A percentile compares a stretch with the other conserved stretches of the same genome.
These are phyloP conservation scores for Serendipita vermifera DNA, from an alignment of 768 basidiomycete species.

Conservation along the genomic window DNA sequence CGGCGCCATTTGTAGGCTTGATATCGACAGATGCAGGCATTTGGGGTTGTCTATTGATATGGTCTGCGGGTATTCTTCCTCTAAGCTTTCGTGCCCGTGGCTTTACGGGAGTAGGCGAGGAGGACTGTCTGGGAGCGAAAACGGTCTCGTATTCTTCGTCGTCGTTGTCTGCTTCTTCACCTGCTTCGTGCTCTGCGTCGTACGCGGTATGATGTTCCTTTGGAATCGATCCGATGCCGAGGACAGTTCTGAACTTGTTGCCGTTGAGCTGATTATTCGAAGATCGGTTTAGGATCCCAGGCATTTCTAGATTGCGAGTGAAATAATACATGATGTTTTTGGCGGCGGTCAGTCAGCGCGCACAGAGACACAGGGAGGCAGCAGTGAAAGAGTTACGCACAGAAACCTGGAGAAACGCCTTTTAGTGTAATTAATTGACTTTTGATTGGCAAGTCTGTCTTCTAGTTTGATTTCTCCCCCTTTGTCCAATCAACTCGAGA, in stretches of 20 bases:
- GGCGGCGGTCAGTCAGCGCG: too few relatives aligned
- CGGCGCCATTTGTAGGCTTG: not conserved
- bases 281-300: conserved; percentile 1
- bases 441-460: too few relatives aligned
- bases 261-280: not conserved
- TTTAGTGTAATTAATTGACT: too few relatives aligned
- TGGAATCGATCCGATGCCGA: not conserved
- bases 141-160: not conserved
- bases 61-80: not conserved
- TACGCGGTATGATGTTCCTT: not conserved
- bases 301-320: conserved; percentile 2
- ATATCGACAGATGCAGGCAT: not conserved
- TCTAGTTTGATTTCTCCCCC: too few relatives aligned
- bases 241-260: conserved; percentile 4
- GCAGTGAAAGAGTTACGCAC: too few relatives aligned
- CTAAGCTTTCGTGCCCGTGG: not conserved
- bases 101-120: not conserved
- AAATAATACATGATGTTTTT: too few relatives aligned
- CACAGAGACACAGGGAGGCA: too few relatives aligned
- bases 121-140: not conserved
- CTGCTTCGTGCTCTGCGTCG: not conserved
- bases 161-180: not conserved
- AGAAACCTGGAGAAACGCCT: too few relatives aligned
- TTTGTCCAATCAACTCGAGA: too few relatives aligned
- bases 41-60: too few relatives aligned